Percentiles rank a stretch among this genome's conserved stretches.
phyloP scores from a whole-genome alignment of 2,329 filamentous ascomycete genomes.

The Piedraia hortae region DNA sequence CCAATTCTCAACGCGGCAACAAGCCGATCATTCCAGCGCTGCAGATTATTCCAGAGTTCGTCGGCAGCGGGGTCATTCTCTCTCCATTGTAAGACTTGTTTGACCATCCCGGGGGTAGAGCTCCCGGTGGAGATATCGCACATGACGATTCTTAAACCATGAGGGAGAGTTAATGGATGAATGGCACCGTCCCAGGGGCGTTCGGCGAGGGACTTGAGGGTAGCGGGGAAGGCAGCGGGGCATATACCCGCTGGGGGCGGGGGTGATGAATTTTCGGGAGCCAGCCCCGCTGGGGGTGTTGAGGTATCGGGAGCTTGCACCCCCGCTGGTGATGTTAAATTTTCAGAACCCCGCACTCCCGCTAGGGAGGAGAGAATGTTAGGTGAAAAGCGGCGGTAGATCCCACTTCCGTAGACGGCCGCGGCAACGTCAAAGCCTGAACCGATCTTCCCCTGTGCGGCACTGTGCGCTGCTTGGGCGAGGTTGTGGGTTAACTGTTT shows the following conservation, averaged over 20 bases:
- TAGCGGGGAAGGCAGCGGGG: too few relatives aligned
- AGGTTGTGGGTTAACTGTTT: slow-evolving; percentile 58
- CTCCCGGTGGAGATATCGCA: slow-evolving; percentile 90
- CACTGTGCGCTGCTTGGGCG: slow-evolving; percentile 76
- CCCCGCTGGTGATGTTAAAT: too few relatives aligned
- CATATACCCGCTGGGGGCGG: too few relatives aligned
- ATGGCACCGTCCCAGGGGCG: slow-evolving; percentile 53
- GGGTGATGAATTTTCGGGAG: slow-evolving; percentile 37
- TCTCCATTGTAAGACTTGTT: slow-evolving; percentile 64
- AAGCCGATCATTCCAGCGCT: slow-evolving; percentile 44
- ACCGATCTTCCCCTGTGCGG: slow-evolving; percentile 87
- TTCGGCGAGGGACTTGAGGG: slow-evolving; percentile 7
- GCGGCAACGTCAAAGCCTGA: slow-evolving; percentile 87
- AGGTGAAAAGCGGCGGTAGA: slow-evolving; percentile 82
- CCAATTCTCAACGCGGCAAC: slow-evolving; percentile 32
- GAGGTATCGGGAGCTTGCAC: too few relatives aligned
- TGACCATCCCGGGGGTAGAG: slow-evolving; percentile 87
- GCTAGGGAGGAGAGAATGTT: slow-evolving; percentile 38
- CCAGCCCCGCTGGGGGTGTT: slow-evolving; percentile 36
- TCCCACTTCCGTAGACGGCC: slow-evolving; percentile 72
- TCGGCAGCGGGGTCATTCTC: slow-evolving; percentile 35
- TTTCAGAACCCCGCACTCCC: too few relatives aligned
- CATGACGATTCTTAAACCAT: slow-evolving; percentile 56
- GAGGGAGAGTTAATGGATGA: slow-evolving; percentile 40
- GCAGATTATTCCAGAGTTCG: slow-evolving; percentile 45